Conservation (phyloP, 2,329 filamentous ascomycete genomes). For the Diaporthe ampelina region DNA sequence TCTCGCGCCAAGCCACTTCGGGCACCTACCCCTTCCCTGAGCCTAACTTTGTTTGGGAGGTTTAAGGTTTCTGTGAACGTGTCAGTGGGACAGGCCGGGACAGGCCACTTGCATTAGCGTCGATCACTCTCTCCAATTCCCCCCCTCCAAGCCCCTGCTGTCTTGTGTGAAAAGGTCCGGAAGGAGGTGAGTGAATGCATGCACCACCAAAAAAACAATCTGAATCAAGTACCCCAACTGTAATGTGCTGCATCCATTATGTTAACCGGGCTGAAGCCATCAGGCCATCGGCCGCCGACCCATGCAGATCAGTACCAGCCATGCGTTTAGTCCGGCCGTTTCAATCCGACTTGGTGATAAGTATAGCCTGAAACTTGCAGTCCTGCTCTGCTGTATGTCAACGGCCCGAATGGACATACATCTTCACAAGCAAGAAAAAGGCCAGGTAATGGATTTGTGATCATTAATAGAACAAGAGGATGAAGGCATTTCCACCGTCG, state of each 20-base stretch:
- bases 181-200: background rate
- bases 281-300: background rate
- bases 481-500: slow-evolving; percentile 2
- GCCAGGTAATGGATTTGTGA: too few species aligned
- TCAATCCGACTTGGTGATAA: slow-evolving; percentile 1
- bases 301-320: background rate
- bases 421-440: background rate
- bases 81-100: slow-evolving; percentile 29
- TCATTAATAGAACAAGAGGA: background rate
- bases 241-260: background rate
- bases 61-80: slow-evolving; percentile 37
- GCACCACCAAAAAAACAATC: background rate
- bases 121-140: slow-evolving; percentile 35
- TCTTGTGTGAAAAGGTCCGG: too few species aligned
- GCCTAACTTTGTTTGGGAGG: slow-evolving; percentile 30
- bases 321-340: slow-evolving; percentile 4
- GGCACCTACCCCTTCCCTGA: slow-evolving; percentile 20
- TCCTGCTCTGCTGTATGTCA: background rate
- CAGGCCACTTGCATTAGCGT: slow-evolving; percentile 42
- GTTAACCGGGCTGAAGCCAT: background rate
- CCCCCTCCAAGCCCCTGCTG: background rate
- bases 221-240: background rate
- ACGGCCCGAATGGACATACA: background rate
- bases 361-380: slow-evolving; percentile 21
- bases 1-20: slow-evolving; percentile 16